A percentile compares a stretch with the other conserved stretches of the same genome.
Evolutionary conservation across 805 yeast species (phyloP).

Genomic region (Zygotorulaspora chibaensis): DNA sequence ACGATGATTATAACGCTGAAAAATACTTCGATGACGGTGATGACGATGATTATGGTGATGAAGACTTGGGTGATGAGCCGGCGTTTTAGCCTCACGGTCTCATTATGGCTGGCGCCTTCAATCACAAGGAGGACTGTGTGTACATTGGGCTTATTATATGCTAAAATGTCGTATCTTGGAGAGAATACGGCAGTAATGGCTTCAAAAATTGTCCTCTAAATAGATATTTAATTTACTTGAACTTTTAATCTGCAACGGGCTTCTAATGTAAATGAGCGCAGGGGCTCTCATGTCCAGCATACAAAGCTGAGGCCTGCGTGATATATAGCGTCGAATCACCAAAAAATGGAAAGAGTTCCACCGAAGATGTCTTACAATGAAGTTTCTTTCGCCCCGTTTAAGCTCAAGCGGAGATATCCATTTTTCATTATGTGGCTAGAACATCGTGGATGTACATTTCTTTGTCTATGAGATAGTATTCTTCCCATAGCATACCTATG

Average conservation of each 20-base stretch:
- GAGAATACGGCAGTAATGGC: too few species aligned
- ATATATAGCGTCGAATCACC: too few species aligned
- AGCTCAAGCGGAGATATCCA: too few species aligned
- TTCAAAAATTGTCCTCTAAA: too few species aligned
- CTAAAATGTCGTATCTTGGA: too few species aligned
- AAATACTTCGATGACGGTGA: slow-evolving; percentile 60
- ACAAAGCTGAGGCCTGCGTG: too few species aligned
- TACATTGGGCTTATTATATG: not conserved
- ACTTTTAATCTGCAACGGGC: too few species aligned
- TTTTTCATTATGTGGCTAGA: not conserved
- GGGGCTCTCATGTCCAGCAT: too few species aligned
- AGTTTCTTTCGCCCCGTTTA: too few species aligned
- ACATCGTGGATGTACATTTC: slow-evolving; percentile 11
- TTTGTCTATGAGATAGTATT: slow-evolving; percentile 17
- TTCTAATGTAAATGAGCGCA: too few species aligned
- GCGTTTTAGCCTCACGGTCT: slow-evolving; percentile 42
- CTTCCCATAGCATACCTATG: slow-evolving; percentile 22
- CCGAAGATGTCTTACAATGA: too few species aligned
- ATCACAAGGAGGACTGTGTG: not conserved
- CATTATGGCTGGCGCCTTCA: not conserved
- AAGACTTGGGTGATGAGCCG: slow-evolving; percentile 56
- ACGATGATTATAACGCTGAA: slow-evolving; percentile 61
- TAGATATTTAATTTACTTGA: not conserved
- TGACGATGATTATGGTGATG: slow-evolving; percentile 46
- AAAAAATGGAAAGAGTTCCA: too few species aligned